Percentiles rank a stretch among this genome's conserved stretches.
phyloP scores from a whole-genome alignment of 108 stramenopile species.

The Fistulifera solaris region DNA sequence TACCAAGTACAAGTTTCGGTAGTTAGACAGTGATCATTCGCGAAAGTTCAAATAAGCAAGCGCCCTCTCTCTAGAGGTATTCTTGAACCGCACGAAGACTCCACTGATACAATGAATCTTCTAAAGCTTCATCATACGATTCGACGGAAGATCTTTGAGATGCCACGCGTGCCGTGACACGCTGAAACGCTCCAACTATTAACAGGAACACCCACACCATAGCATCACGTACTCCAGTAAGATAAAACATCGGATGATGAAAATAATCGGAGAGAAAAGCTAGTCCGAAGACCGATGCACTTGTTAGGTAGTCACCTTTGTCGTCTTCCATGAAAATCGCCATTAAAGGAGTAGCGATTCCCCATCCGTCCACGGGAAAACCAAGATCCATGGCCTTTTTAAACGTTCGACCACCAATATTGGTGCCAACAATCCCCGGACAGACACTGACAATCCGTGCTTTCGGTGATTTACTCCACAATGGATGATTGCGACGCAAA shows the following conservation, averaged over 20 bases:
- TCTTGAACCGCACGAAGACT: slow-evolving; percentile 21
- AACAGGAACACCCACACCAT: neutral
- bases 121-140: slow-evolving; percentile 22
- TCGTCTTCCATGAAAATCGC: slow-evolving; percentile 14
- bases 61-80: slow-evolving; percentile 2
- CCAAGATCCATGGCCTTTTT: slow-evolving; percentile 8
- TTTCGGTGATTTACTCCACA: neutral
- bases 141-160: slow-evolving; percentile 13
- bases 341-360: slow-evolving; percentile 19
- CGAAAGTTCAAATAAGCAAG: too few relatives aligned
- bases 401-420: slow-evolving; percentile 15
- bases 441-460: slow-evolving; percentile 21
- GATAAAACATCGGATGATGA: neutral
- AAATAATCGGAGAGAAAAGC: neutral
- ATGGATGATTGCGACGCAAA: slow-evolving; percentile 4
- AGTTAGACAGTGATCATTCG: too few relatives aligned
- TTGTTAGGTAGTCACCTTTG: slow-evolving; percentile 7
- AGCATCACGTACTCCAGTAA: neutral
- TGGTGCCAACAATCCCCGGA: slow-evolving; percentile 51
- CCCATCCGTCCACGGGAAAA: slow-evolving; percentile 15
- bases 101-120: slow-evolving; percentile 39
- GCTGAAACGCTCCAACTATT: slow-evolving; percentile 12
- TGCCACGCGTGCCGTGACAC: slow-evolving; percentile 4
- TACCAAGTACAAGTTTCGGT: too few relatives aligned
- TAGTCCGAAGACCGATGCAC: neutral